Evolutionary conservation across 345 rosid genomes (phyloP).

Genomic region (Sonneratia alba): DNA sequence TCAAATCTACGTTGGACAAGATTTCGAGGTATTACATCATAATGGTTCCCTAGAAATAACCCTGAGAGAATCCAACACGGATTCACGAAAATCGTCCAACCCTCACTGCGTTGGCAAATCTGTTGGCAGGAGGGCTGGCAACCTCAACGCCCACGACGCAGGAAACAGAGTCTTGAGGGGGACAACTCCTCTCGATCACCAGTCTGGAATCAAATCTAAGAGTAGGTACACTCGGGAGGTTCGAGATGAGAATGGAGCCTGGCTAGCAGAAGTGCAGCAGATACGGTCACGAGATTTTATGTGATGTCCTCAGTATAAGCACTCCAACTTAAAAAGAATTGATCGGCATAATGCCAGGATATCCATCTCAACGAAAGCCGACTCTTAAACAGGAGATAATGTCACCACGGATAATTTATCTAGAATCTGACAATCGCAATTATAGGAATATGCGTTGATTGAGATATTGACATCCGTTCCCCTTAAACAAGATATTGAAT

Average conservation of each 20-base stretch:
- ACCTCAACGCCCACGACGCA: constrained; percentile 10
- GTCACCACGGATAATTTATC: no score
- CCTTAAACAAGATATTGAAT: no score
- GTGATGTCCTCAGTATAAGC: constrained; percentile 16
- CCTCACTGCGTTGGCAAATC: background rate
- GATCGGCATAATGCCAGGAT: no score
- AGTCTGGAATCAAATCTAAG: constrained; percentile 39
- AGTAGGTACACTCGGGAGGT: constrained; percentile 38
- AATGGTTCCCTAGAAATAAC: background rate
- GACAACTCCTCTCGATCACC: background rate
- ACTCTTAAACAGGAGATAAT: no score
- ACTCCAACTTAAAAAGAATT: no score
- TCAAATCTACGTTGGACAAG: background rate
- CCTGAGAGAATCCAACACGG: background rate
- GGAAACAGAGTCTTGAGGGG: background rate
- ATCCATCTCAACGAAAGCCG: no score
- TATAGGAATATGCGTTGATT: no score
- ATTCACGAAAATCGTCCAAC: constrained; percentile 6
- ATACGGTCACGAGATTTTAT: constrained; percentile 56
- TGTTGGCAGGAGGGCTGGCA: constrained; percentile 9
- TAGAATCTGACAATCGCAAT: no score
- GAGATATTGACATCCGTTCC: no score
- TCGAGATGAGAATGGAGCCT: constrained; percentile 50
- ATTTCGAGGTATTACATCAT: background rate
- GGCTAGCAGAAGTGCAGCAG: constrained; percentile 53